Base-by-base conservation (phyloP, 2,329 filamentous ascomycete genomes). In the Calonectria henricotiae region DNA sequence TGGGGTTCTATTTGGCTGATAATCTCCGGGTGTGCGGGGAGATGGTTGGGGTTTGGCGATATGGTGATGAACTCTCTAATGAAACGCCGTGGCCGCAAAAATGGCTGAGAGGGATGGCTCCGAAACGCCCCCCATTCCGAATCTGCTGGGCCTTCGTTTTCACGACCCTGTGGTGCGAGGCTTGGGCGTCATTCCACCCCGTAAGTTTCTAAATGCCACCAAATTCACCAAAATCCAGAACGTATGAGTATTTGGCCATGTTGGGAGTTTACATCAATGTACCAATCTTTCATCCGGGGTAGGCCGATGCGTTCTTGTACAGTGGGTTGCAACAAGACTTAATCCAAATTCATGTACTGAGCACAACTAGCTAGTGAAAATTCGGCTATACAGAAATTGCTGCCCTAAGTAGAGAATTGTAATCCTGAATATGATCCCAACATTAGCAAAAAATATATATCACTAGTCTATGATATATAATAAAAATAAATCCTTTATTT, bases 71-170 rank as follows among this genome's bases (percentile, higher is more conserved):
- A 8, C 27, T 62, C 65, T 62, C 58, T 58, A 67, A 67, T 67
- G 27, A 30, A 46, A 51, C 30, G 46, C 39, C 13, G 13, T 5
- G 20, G 20, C 2, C 12, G 20, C 3, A 11, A 20, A 35, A 13
- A 46, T 62, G 44, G 12, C 7, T 39, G 55, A 46, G 20, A 35
- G 58, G 15, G 51, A 41, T 13, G 9, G 12, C 20, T 25, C 65
- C 58, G 65, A 67, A 55, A 46, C 47, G 62, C 65, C 58, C 65
- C 65, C 39, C 65, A 55, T 62, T 41, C 58, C 58, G 65, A 63
- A 37, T 11, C 17, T 30, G 37, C 35, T 3, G 46, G 8, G 32
- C 12, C 30, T 39, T 25, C 7, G 23, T 43, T 54, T n/a, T 17
- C 27, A 37, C 12, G 35, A 20, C 8, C n/a, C 15, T 46, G n/a